Conservation (phyloP, 2,329 filamentous ascomycete genomes). For the Beauveria scarabaeidicola region DNA sequence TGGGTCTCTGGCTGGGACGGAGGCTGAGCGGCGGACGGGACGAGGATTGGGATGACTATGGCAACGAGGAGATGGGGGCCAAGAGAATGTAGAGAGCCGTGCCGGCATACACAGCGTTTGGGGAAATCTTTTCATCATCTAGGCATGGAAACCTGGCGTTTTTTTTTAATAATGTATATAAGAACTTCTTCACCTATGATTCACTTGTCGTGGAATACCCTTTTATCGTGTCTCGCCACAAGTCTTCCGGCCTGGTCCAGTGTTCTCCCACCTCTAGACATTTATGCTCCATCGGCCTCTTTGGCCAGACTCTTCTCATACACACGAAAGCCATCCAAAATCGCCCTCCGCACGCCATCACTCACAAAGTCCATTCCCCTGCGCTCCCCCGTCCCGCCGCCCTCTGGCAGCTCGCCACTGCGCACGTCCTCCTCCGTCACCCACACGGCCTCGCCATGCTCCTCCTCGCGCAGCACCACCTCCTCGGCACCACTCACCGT, state of each 20-base stretch:
- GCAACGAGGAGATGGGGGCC: conserved; percentile 59
- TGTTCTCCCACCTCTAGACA: too few relatives aligned
- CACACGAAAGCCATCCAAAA: conserved; percentile 27
- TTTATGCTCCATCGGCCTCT: not conserved
- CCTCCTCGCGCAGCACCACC: conserved; percentile 15
- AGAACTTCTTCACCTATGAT: not conserved
- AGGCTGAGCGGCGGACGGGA: conserved; percentile 41
- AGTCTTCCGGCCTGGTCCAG: not conserved
- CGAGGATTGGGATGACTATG: conserved; percentile 54
- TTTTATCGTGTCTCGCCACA: too few relatives aligned
- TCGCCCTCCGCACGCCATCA: conserved; percentile 21
- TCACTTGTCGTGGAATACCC: conserved; percentile 7
- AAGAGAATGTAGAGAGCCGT: conserved; percentile 45
- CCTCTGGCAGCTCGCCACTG: conserved; percentile 11
- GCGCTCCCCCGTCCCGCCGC: conserved; percentile 16
- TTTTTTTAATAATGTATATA: not conserved
- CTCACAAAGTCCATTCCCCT: conserved; percentile 25
- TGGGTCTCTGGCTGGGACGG: conserved; percentile 66
- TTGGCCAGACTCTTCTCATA: not conserved
- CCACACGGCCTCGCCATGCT: conserved; percentile 32
- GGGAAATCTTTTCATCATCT: conserved; percentile 12
- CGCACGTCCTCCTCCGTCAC: conserved; percentile 28
- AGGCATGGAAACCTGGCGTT: not conserved
- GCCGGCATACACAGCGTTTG: conserved; percentile 2
- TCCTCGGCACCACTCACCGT: conserved; percentile 18